Percentiles rank a stretch among this genome's conserved stretches.
Conservation (phyloP, 768 basidiomycete species). For the Bullera alba region DNA sequence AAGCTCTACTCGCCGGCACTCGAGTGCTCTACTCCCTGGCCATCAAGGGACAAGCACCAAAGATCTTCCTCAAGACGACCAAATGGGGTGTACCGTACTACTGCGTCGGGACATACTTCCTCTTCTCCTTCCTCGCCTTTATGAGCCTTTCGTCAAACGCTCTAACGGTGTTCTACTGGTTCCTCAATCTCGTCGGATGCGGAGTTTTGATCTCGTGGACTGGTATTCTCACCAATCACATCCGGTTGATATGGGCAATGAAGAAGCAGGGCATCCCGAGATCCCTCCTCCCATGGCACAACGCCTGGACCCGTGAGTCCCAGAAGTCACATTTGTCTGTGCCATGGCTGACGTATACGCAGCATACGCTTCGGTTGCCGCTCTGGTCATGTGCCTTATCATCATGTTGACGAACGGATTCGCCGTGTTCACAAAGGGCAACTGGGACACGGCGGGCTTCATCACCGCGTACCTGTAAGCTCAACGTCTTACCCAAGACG, state of each 20-base stretch:
- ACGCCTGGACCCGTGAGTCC: neutral
- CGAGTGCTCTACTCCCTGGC: slow-evolving; percentile 10
- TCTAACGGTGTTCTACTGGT: slow-evolving; percentile 21
- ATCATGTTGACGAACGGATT: neutral
- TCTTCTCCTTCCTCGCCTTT: slow-evolving; percentile 16
- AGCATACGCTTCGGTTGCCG: neutral
- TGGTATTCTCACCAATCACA: slow-evolving; percentile 6
- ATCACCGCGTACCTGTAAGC: neutral
- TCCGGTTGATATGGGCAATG: slow-evolving; percentile 3
- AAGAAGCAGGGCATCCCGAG: slow-evolving; percentile 9
- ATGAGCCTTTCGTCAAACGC: slow-evolving; percentile 20
- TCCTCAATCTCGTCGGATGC: slow-evolving; percentile 22
- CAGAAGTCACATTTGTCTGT: slow-evolving; percentile 53
- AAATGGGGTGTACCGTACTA: slow-evolving; percentile 38
- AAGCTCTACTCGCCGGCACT: slow-evolving; percentile 4
- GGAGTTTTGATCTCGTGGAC: slow-evolving; percentile 23
- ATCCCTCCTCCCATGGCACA: neutral
- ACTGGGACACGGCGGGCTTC: neutral
- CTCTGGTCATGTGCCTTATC: neutral
- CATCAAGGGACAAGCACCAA: slow-evolving; percentile 6
- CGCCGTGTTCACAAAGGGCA: neutral
- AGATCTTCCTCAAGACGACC: slow-evolving; percentile 29
- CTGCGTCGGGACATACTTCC: slow-evolving; percentile 22
- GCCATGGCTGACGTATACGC: neutral
- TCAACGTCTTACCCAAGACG: no score